A percentile compares a stretch with the other conserved stretches of the same genome.
Evolutionary conservation across 805 yeast species (phyloP).

Genomic region (Yarrowia alimentaria): DNA sequence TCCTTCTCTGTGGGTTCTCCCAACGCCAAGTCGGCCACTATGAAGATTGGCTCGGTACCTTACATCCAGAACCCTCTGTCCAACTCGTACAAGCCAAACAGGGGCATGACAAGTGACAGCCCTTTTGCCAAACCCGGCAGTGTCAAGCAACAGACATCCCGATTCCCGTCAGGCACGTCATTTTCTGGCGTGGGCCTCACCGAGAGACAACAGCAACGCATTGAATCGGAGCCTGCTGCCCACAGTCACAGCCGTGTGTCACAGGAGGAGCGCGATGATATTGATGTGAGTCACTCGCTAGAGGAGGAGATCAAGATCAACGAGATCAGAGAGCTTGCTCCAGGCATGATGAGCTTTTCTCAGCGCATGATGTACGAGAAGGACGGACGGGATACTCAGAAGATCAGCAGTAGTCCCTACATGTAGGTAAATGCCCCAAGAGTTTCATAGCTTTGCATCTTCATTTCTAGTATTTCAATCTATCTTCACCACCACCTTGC

Average conservation of each 20-base stretch:
- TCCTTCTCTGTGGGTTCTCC: conserved; percentile 21
- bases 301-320: conserved; percentile 24
- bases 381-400: conserved; percentile 16
- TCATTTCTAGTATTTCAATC: background rate
- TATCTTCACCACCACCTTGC: background rate
- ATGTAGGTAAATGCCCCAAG: conserved; percentile 2
- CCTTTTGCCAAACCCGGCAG: too few relatives aligned
- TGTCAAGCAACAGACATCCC: conserved; percentile 1
- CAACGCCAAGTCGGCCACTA: conserved; percentile 13
- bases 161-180: conserved; percentile 7
- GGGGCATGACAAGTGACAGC: background rate
- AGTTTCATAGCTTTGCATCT: background rate
- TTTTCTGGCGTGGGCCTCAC: conserved; percentile 26
- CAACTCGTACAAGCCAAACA: conserved; percentile 25
- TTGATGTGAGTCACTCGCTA: conserved; percentile 18
- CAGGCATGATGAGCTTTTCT: conserved; percentile 33
- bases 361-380: conserved; percentile 33
- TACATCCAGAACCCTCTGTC: conserved; percentile 23
- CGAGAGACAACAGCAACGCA: conserved; percentile 15
- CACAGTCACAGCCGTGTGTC: background rate
- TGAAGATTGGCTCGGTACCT: conserved; percentile 16
- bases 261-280: conserved; percentile 12
- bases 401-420: conserved; percentile 24
- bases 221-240: conserved; percentile 23
- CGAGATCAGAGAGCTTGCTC: conserved; percentile 27